Evolutionary conservation across 2,329 filamentous ascomycete genomes (phyloP).

Genomic region (Beauveria rudraprayagi): DNA sequence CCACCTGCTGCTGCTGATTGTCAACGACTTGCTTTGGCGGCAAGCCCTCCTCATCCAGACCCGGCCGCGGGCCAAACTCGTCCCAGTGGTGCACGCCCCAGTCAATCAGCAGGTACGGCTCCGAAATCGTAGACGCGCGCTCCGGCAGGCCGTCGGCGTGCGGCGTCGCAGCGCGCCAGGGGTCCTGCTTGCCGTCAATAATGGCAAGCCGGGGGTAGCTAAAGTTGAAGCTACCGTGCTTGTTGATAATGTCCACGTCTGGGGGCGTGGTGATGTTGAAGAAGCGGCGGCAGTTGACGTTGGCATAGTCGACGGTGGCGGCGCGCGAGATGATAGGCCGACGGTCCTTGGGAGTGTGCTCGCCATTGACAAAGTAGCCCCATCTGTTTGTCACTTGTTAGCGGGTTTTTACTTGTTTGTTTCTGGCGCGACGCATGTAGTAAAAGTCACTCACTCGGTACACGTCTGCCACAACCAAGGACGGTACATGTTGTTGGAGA

Average conservation of each 20-base stretch:
- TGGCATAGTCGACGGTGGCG: conserved; percentile 55
- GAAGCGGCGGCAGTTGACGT: conserved; percentile 53
- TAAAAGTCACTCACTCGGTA: conserved; percentile 35
- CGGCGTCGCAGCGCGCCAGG: conserved; percentile 68
- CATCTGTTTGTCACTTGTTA: conserved; percentile 39
- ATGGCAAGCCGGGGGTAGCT: conserved; percentile 67
- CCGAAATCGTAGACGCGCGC: conserved; percentile 50
- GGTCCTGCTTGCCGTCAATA: conserved; percentile 70
- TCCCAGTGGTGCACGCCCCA: conserved; percentile 80
- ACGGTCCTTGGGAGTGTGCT: conserved; percentile 53
- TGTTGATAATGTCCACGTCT: conserved; percentile 61
- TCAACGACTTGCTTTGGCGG: conserved; percentile 52
- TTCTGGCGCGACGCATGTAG: not conserved
- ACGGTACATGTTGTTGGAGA: conserved; percentile 22
- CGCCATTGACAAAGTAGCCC: conserved; percentile 72
- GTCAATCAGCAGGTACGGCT: conserved; percentile 67
- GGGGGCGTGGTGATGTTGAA: conserved; percentile 63
- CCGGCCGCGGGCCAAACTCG: conserved; percentile 52
- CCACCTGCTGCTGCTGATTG: conserved; percentile 48
- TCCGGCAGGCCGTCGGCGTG: conserved; percentile 54
- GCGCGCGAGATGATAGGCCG: conserved; percentile 66
- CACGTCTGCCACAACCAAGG: conserved; percentile 48
- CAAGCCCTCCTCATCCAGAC: conserved; percentile 52
- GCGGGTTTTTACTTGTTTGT: not conserved
- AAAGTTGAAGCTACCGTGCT: conserved; percentile 66